phyloP scores from a whole-genome alignment of 208 protist genomes.

The Crithidia acanthocephali region DNA sequence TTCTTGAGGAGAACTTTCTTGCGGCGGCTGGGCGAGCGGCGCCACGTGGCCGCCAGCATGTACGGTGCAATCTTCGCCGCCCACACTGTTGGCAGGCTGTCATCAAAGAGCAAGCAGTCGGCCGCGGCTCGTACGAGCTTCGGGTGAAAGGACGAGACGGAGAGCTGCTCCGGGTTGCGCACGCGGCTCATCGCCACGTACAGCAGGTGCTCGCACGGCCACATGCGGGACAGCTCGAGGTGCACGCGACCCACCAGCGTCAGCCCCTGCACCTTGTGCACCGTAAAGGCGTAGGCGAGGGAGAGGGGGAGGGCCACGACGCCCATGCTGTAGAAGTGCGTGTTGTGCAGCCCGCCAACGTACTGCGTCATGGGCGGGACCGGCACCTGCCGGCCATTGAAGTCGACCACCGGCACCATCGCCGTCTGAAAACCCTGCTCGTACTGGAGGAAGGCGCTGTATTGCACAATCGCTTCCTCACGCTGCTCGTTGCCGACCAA shows the following conservation, averaged over 20 bases:
- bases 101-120: slow-evolving; percentile 83
- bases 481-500: slow-evolving; percentile 39
- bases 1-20: slow-evolving; percentile 49
- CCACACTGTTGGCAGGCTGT: slow-evolving; percentile 63
- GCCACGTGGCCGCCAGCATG: slow-evolving; percentile 78
- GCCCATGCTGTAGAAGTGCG: slow-evolving; percentile 69
- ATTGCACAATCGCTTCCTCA: slow-evolving; percentile 47
- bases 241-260: slow-evolving; percentile 85
- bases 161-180: slow-evolving; percentile 86
- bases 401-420: slow-evolving; percentile 78
- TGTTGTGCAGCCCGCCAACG: slow-evolving; percentile 77
- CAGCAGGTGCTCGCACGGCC: slow-evolving; percentile 88
- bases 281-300: slow-evolving; percentile 91
- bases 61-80: slow-evolving; percentile 47
- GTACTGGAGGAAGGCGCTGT: slow-evolving; percentile 69
- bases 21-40: slow-evolving; percentile 39
- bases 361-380: slow-evolving; percentile 69
- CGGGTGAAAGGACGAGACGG: slow-evolving; percentile 60
- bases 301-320: slow-evolving; percentile 79
- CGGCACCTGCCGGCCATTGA: slow-evolving; percentile 54
- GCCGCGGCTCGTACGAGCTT: slow-evolving; percentile 63
- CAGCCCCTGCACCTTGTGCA: slow-evolving; percentile 93
- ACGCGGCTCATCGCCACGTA: slow-evolving; percentile 91
- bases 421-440: slow-evolving; percentile 63
- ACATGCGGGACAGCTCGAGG: slow-evolving; percentile 89